Evolutionary conservation across 2,329 filamentous ascomycete genomes (phyloP), one percentile per base, ranked within the genome.

Genomic region (Colletotrichum sp.): DNA sequence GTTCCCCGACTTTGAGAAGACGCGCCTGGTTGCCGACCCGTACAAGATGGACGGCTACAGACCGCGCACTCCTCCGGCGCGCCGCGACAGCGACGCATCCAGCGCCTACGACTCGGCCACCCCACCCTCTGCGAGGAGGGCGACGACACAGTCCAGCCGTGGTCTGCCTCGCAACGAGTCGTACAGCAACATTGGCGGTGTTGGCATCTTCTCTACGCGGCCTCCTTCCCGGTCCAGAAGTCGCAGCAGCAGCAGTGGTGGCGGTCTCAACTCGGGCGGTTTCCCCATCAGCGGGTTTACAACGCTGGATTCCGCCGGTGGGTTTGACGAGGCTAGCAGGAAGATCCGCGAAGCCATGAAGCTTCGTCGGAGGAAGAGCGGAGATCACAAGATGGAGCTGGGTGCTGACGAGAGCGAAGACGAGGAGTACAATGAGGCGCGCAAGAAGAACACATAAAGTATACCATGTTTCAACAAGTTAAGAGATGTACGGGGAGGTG

Each of bases 1-100:
- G 88, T 99, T 98, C 87, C 94, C 96, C n/a, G 97, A 99, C 87
- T 99, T 98, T 82, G 95, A 97, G 80, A 91, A 93, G 77, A 90
- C 92, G 15, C 92, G 95, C 39, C 90, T 97, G 72, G 87, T 96
- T 34, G 87, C 89, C 5, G 91, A 93, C 78, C 86, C 90, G 1
- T 85, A 87, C 78, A 86, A 81, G 71, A 80, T 82, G 44, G 86
- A 87, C 73, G 79, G 81, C 8, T 83, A 81, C 30, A 70, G 82
- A 3, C 75, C 79, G 63, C 71, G 78, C 55, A 79, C 79, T 28
- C 74, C 71, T 34, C 73, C 60, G 78, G 79, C 32, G 71, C 85
- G 88, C 72, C 84, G 86, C 78, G 89, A 89, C 79, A 90, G 89
- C 84, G 89, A 88, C 71, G 83, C 86, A 69, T 90, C 89, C 13